Conservation (phyloP, 176 grass and related monocot species). For the Musa itinerans region DNA sequence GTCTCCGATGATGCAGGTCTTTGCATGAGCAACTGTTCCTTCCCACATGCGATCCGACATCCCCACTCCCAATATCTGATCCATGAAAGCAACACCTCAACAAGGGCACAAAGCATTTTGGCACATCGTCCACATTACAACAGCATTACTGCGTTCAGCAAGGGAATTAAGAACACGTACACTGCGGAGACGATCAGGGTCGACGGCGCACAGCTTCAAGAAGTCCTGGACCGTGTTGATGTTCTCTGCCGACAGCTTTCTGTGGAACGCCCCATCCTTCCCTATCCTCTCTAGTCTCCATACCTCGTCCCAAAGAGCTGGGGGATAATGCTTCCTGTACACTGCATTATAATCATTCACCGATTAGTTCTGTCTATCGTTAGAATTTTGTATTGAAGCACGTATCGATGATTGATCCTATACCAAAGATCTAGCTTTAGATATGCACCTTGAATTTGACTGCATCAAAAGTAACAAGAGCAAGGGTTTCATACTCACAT, state of each 20-base stretch:
- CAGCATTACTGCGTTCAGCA: not conserved
- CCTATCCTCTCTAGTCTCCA: constrained; percentile 83
- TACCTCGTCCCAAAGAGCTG: constrained; percentile 54
- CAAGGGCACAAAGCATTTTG: not conserved
- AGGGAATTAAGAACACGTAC: constrained; percentile 19
- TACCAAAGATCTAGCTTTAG: too few species aligned
- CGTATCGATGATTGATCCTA: too few species aligned
- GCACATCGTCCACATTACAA: too few species aligned
- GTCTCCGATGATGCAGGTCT: constrained; percentile 34
- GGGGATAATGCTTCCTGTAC: constrained; percentile 80
- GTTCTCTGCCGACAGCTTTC: constrained; percentile 21
- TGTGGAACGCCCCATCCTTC: constrained; percentile 71
- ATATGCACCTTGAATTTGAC: too few species aligned
- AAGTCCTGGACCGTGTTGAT: constrained; percentile 59
- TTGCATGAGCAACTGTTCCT: constrained; percentile 42
- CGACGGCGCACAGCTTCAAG: constrained; percentile 29
- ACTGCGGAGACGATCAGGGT: constrained; percentile 28
- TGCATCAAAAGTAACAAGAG: not conserved
- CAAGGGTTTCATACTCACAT: constrained; percentile 21
- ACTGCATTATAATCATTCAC: constrained; percentile 23
- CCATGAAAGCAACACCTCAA: not conserved
- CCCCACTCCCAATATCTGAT: constrained; percentile 56
- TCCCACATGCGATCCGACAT: constrained; percentile 95
- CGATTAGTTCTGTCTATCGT: too few species aligned
- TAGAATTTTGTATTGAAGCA: too few species aligned